Evolutionary conservation across 2,329 filamentous ascomycete species (phyloP).

Genomic region (Hypoxylon sp.): DNA sequence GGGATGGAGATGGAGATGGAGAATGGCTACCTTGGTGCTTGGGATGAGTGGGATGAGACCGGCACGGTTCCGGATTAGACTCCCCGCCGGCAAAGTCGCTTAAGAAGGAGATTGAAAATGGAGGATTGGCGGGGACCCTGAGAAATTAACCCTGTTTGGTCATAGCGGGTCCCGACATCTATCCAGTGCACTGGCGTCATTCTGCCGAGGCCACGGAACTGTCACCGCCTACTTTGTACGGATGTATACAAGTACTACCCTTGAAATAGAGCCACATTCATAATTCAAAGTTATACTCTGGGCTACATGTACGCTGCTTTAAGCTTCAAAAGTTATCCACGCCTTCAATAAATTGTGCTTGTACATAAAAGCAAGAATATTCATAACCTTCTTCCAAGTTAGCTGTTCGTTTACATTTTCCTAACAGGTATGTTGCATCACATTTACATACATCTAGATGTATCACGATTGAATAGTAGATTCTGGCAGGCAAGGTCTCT

Average conservation of each 20-base stretch:
- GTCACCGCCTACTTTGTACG: slow-evolving; percentile 29
- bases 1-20: background rate
- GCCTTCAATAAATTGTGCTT: too few species aligned
- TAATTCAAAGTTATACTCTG: too few species aligned
- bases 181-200: slow-evolving; percentile 31
- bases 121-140: slow-evolving; percentile 12
- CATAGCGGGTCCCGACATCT: slow-evolving; percentile 8
- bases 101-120: slow-evolving; percentile 32
- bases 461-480: too few species aligned
- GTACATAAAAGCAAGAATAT: too few species aligned
- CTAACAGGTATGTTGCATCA: too few species aligned
- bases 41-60: background rate
- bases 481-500: too few species aligned
- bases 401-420: too few species aligned
- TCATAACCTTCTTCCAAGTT: too few species aligned
- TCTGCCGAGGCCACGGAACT: slow-evolving; percentile 20
- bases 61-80: slow-evolving; percentile 9
- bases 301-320: background rate
- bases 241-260: background rate
- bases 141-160: slow-evolving; percentile 2
- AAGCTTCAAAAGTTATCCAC: background rate
- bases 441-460: too few species aligned
- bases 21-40: too few species aligned
- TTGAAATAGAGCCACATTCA: background rate
- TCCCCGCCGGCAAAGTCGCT: slow-evolving; percentile 24